Evolutionary conservation across 192 early-diverging fungal genomes (phyloP).

Genomic region (Coemansia sp.): DNA sequence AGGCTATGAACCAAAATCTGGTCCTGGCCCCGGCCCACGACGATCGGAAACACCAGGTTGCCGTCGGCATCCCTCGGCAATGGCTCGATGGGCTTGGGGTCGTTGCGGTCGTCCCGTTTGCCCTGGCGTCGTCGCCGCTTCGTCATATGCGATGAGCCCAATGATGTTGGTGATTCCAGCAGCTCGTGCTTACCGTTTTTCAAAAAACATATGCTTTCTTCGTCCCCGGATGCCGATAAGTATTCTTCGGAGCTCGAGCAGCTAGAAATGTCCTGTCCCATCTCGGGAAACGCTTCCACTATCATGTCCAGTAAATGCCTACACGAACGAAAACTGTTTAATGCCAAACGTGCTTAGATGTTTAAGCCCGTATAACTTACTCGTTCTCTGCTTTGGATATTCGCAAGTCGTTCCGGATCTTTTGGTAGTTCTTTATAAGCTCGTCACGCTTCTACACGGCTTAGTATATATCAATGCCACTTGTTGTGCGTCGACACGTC

Average conservation of each 20-base stretch:
- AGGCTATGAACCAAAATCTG: conserved; percentile 60
- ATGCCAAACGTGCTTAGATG: too few species aligned
- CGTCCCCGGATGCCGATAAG: conserved; percentile 6
- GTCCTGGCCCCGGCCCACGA: conserved; percentile 61
- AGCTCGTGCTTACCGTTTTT: conserved; percentile 19
- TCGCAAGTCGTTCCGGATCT: conserved; percentile 20
- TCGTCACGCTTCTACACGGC: conserved; percentile 37
- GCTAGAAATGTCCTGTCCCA: conserved; percentile 42
- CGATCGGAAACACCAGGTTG: conserved; percentile 56
- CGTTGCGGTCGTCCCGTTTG: conserved; percentile 60
- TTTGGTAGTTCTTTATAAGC: conserved; percentile 36
- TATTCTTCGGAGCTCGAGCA: conserved; percentile 30
- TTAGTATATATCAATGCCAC: not conserved
- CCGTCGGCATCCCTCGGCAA: conserved; percentile 56
- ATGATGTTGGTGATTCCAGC: not conserved
- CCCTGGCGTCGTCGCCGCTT: conserved; percentile 49
- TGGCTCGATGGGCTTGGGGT: conserved; percentile 58
- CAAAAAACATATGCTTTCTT: not conserved
- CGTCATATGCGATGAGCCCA: conserved; percentile 15
- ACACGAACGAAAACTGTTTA: too few species aligned
- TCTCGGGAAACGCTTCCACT: conserved; percentile 35
- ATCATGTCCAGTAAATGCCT: conserved; percentile 52
- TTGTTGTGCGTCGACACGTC: conserved; percentile 4
- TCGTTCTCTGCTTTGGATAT: conserved; percentile 40
- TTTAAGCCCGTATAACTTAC: too few species aligned